Evolutionary conservation across 805 yeast species (phyloP).

Genomic region (Nakazawaea pomicola): DNA sequence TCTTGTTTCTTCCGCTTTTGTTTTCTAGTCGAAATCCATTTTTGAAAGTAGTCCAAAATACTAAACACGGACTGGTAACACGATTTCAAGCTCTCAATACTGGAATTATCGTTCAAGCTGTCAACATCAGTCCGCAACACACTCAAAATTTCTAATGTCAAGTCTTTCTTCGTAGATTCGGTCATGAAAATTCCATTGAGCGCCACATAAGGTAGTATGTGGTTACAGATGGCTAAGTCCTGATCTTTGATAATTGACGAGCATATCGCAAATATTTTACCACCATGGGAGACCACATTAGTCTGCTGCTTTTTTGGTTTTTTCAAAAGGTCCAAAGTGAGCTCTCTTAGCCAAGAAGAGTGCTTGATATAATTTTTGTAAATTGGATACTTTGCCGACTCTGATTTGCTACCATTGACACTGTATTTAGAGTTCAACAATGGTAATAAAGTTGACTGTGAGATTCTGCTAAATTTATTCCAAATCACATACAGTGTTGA

Average conservation of each 20-base stretch:
- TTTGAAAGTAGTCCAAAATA: conserved; percentile 76
- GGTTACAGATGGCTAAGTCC: conserved; percentile 64
- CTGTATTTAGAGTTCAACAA: conserved; percentile 66
- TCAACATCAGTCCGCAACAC: conserved; percentile 48
- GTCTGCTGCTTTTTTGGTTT: conserved; percentile 23
- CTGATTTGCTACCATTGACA: conserved; percentile 42
- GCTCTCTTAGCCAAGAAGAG: conserved; percentile 65
- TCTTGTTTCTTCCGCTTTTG: conserved; percentile 23
- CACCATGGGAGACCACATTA: too few species aligned
- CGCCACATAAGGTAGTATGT: conserved; percentile 72
- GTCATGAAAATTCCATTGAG: conserved; percentile 52
- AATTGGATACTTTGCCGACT: conserved; percentile 55
- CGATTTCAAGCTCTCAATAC: conserved; percentile 51
- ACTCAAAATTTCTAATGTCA: conserved; percentile 54
- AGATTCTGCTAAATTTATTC: conserved; percentile 57
- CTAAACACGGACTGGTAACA: conserved; percentile 74
- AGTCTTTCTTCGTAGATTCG: conserved; percentile 33
- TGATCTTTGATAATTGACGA: conserved; percentile 63
- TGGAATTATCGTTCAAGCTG: conserved; percentile 42
- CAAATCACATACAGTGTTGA: conserved; percentile 40
- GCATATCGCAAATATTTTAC: conserved; percentile 54
- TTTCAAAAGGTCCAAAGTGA: conserved; percentile 64
- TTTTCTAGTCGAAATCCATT: conserved; percentile 54
- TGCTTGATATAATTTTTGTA: conserved; percentile 51
- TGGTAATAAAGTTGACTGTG: conserved; percentile 73